These are phyloP conservation scores for Monosporozyma servazzii DNA, from an alignment of 805 yeast genomes.

Conservation along the genomic window DNA sequence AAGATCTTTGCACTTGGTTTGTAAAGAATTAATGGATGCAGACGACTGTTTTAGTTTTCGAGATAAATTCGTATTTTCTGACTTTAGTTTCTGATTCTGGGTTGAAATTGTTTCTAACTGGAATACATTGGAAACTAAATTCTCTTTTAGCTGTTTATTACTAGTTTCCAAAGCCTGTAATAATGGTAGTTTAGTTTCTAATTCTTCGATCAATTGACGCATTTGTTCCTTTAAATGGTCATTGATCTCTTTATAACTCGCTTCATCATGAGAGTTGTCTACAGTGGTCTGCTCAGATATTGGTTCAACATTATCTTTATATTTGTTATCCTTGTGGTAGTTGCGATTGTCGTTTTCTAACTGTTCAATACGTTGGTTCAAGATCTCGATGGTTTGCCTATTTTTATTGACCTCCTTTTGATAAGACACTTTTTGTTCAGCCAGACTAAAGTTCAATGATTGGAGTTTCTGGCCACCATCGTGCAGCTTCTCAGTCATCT, in stretches of 20 bases:
- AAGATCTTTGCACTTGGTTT: constrained; percentile 57
- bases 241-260: background rate
- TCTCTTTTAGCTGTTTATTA: constrained; percentile 43
- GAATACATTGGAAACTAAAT: background rate
- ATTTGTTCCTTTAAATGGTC: constrained; percentile 54
- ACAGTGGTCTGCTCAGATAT: background rate
- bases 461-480: background rate
- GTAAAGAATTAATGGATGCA: constrained; percentile 34
- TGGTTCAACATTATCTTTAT: background rate
- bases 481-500: background rate
- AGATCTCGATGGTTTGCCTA: background rate
- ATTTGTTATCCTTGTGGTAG: background rate
- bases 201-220: constrained; percentile 60
- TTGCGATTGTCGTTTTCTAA: background rate
- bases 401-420: background rate
- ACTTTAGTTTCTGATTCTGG: constrained; percentile 37
- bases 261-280: background rate
- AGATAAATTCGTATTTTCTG: constrained; percentile 15
- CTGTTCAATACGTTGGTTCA: background rate
- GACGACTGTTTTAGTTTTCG: constrained; percentile 27
- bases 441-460: background rate
- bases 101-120: constrained; percentile 27
- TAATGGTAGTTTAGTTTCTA: constrained; percentile 71
- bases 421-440: background rate
- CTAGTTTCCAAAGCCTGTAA: constrained; percentile 57